Percentiles rank a stretch among this genome's conserved stretches.
Evolutionary conservation across 768 basidiomycete species (phyloP).

Genomic region (Macrolepiota dolichaula): DNA sequence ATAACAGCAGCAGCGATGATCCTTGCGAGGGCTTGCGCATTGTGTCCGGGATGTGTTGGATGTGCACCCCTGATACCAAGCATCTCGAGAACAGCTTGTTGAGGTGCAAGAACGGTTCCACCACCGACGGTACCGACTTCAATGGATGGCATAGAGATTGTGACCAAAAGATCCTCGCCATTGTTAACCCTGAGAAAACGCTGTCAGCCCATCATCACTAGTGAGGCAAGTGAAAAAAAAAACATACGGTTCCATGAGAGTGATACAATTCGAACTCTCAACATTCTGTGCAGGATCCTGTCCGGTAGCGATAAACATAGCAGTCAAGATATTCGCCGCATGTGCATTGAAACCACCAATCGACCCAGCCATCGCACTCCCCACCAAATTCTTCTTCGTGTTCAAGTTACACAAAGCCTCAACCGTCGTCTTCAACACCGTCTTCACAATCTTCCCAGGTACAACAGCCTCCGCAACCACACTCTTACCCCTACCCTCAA

Average conservation of each 20-base stretch:
- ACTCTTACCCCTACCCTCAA: conserved; percentile 97
- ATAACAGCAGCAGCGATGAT: conserved; percentile 92
- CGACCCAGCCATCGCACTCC: conserved; percentile 97
- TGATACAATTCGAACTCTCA: conserved; percentile 98
- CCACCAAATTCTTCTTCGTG: conserved; percentile 94
- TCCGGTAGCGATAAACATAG: conserved; percentile 92
- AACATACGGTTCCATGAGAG: conserved; percentile 96
- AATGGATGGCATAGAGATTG: conserved; percentile 97
- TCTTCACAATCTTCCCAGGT: conserved; percentile 83
- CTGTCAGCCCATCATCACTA: background rate
- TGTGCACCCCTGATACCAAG: conserved; percentile 92
- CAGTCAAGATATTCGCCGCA: conserved; percentile 95
- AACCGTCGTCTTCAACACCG: conserved; percentile 94
- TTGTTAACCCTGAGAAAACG: conserved; percentile 63
- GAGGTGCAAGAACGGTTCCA: conserved; percentile 89
- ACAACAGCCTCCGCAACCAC: conserved; percentile 95
- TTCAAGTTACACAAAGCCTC: conserved; percentile 87
- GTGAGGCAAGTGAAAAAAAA: conserved; percentile 12
- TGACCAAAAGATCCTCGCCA: conserved; percentile 88
- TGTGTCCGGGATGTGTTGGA: conserved; percentile 79
- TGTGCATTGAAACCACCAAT: conserved; percentile 99
- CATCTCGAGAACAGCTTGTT: conserved; percentile 88
- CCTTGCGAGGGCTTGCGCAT: conserved; percentile 85
- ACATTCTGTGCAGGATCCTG: conserved; percentile 99
- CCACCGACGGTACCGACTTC: conserved; percentile 99